A percentile compares a stretch with the other conserved stretches of the same genome.
phyloP scores from a whole-genome alignment of 2,329 filamentous ascomycete genomes.

The Dactylellina parvicollis region DNA sequence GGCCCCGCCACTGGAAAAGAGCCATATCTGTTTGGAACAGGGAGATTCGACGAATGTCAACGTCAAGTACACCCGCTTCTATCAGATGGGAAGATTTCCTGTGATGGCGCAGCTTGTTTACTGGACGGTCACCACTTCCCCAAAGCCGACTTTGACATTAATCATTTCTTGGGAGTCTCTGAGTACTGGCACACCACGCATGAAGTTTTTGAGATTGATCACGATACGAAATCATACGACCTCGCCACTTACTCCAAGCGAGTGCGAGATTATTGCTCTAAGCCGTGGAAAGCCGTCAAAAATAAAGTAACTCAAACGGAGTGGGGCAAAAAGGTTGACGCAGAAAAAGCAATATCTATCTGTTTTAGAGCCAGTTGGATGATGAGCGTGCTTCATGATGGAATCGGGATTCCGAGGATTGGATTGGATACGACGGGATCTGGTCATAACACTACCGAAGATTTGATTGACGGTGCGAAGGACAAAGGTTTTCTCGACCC shows the following conservation, averaged over 20 bases:
- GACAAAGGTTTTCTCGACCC: constrained; percentile 80
- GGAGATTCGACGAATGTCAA: constrained; percentile 85
- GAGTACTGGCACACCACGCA: constrained; percentile 99
- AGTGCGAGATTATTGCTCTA: constrained; percentile 84
- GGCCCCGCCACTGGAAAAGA: constrained; percentile 61
- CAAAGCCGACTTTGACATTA: constrained; percentile 94
- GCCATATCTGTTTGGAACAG: constrained; percentile 79
- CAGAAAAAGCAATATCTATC: constrained; percentile 80
- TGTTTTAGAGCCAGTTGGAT: constrained; percentile 99
- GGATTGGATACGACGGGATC: constrained; percentile 74
- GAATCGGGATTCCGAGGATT: constrained; percentile 88
- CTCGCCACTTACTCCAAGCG: constrained; percentile 86
- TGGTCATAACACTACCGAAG: constrained; percentile 76
- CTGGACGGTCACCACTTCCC: constrained; percentile 92
- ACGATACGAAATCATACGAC: constrained; percentile 84
- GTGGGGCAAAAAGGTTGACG: constrained; percentile 78
- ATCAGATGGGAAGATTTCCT: constrained; percentile 84
- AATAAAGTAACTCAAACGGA: constrained; percentile 72
- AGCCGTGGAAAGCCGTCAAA: constrained; percentile 81
- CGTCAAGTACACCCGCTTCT: constrained; percentile 83
- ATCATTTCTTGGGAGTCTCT: constrained; percentile 96
- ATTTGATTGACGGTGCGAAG: constrained; percentile 73
- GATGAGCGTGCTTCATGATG: constrained; percentile 94
- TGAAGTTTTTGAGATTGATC: constrained; percentile 82
- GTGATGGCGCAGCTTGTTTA: constrained; percentile 83